Evolutionary conservation across 306 rosid genomes (phyloP).

Genomic region (Geum urbanum): DNA sequence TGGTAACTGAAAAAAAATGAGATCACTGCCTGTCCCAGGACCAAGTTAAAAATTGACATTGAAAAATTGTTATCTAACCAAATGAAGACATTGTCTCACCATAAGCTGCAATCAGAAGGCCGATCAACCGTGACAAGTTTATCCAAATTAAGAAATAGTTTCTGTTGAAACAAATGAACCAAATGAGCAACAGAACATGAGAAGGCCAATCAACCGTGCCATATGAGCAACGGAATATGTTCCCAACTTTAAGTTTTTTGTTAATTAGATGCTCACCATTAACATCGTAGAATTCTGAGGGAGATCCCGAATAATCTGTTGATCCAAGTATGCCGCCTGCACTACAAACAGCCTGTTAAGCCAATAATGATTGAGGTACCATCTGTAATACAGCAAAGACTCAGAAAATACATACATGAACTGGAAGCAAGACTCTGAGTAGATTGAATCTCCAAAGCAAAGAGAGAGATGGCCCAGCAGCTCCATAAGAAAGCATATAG

Average conservation of each 20-base stretch:
- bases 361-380: slow-evolving; percentile 12
- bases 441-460: slow-evolving; percentile 74
- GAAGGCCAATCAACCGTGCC: not conserved
- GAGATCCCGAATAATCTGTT: slow-evolving; percentile 38
- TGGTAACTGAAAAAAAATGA: no score
- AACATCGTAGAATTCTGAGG: slow-evolving; percentile 55
- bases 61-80: not conserved
- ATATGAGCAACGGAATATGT: not conserved
- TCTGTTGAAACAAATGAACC: slow-evolving; percentile 41
- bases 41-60: not conserved
- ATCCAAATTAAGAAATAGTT: slow-evolving; percentile 73
- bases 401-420: slow-evolving; percentile 54
- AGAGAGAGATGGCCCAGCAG: slow-evolving; percentile 67
- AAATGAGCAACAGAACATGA: not conserved
- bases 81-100: slow-evolving; percentile 49
- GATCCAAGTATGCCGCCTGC: slow-evolving; percentile 78
- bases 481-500: slow-evolving; percentile 94
- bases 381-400: slow-evolving; percentile 1
- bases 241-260: not conserved
- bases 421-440: slow-evolving; percentile 61
- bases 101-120: slow-evolving; percentile 62
- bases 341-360: slow-evolving; percentile 31
- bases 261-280: slow-evolving; percentile 57
- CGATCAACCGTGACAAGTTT: slow-evolving; percentile 60
- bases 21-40: not conserved